Evolutionary conservation across 2,329 filamentous ascomycete genomes (phyloP).

Genomic region (Aspergillus chevalieri): DNA sequence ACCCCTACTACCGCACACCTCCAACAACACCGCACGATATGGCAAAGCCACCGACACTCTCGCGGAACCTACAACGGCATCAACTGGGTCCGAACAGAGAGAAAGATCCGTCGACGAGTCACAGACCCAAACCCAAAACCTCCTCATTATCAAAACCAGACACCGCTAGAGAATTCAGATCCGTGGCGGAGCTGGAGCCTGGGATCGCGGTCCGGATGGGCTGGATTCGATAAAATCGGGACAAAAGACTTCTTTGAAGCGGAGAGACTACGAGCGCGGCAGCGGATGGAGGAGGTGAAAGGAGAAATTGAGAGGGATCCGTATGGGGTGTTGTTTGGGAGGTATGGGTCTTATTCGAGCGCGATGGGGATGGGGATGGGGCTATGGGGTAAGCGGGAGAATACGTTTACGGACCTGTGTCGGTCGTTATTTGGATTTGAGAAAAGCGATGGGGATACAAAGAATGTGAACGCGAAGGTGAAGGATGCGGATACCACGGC

Average conservation of each 20-base stretch:
- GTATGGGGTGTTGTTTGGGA: constrained; percentile 36
- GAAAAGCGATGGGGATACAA: not conserved
- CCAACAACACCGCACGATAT: not conserved
- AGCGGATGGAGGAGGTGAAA: constrained; percentile 32
- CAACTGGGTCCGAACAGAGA: not conserved
- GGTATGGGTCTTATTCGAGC: constrained; percentile 7
- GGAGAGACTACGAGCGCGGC: constrained; percentile 15
- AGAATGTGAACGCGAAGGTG: not conserved
- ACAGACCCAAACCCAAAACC: not conserved
- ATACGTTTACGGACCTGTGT: constrained; percentile 25
- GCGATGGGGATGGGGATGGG: constrained; percentile 6
- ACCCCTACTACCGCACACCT: not conserved
- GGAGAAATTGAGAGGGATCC: constrained; percentile 33
- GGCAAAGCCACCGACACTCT: not conserved
- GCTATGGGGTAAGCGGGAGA: constrained; percentile 13
- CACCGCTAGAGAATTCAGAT: not conserved
- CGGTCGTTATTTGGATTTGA: constrained; percentile 21
- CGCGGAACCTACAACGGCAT: not conserved
- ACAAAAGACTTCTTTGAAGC: constrained; percentile 14
- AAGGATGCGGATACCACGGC: constrained; percentile 1
- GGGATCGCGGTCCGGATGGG: constrained; percentile 5
- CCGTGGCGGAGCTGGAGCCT: not conserved
- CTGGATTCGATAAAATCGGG: not conserved
- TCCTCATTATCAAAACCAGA: not conserved
- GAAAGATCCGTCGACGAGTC: not conserved